Base-by-base conservation (phyloP, 306 rosid species). In the Rubus parviflorus region DNA sequence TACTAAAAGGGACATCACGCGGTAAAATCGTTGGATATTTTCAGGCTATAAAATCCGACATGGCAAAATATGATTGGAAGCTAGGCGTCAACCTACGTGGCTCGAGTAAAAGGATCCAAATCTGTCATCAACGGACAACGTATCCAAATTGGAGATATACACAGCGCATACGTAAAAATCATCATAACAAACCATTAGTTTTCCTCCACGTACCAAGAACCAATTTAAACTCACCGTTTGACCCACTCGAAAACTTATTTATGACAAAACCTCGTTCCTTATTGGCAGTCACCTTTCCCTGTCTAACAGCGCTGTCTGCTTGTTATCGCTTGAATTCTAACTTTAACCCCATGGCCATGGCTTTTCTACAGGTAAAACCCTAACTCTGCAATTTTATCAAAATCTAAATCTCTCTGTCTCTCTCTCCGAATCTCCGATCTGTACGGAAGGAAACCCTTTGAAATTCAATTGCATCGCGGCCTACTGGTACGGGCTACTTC, bases 311-410 rank as follows among this genome's bases (percentile, higher is more conserved):
- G 0, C 62, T 15, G 68, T 78, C 49, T 22, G 8, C 16, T 68
- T 9, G 41, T 15, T 60, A 40, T 4, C 38, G 19, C 15, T 43
- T 56, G 35, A 72, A 68, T 70, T 61, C 75, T 61, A 37, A 73
- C 35, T 42, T 53, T 20, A 71, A 53, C 30, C 61, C 48, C 54
- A 48, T 10, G 43, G 78, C 25, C 7, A 47, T 48, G 52, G 16
- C 16, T 61, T 56, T 20, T 53, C 47, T 47, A 54, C n/a, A 5
- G 87, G 82, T 80, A 74, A 89, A 91, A 86, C 97, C 98, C 96
- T 83, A 92, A 79, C 61, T 73, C 80, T 85, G 84, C 43, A 38
- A 82, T 79, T 23, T 76, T 62, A 47, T 66, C 85, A 57, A 82
- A 85, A 23, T 74, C 63, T 4, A 62, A 68, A 70, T 77, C 81